Percentiles rank a stretch among this genome's conserved stretches.
Evolutionary conservation across 2,329 filamentous ascomycete genomes (phyloP).

Genomic region (Hymenoscyphus repandus): DNA sequence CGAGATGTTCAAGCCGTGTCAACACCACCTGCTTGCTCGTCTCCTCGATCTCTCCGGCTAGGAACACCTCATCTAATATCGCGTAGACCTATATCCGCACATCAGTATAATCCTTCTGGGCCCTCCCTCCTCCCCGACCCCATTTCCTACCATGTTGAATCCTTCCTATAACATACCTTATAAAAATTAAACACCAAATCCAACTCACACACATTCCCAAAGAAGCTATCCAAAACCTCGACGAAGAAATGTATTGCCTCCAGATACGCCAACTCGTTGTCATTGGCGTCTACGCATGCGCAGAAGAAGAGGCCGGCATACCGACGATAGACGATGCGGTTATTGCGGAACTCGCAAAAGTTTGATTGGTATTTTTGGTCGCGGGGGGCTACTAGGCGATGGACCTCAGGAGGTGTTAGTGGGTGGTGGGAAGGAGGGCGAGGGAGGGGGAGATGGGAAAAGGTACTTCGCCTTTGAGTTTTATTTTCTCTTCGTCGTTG

Average conservation of each 20-base stretch:
- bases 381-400: slow-evolving; percentile 93
- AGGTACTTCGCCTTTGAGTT: slow-evolving; percentile 89
- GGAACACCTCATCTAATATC: slow-evolving; percentile 95
- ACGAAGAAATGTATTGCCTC: slow-evolving; percentile 99
- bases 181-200: slow-evolving; percentile 82
- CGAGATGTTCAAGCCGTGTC: slow-evolving; percentile 87
- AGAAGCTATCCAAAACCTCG: slow-evolving; percentile 96
- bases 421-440: neutral
- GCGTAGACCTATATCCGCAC: slow-evolving; percentile 68
- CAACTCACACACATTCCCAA: slow-evolving; percentile 97
- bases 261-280: slow-evolving; percentile 94
- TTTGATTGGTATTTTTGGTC: slow-evolving; percentile 99
- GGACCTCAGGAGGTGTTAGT: slow-evolving; percentile 55
- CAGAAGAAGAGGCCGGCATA: slow-evolving; percentile 99
- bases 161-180: slow-evolving; percentile 40
- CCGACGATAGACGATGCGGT: slow-evolving; percentile 94
- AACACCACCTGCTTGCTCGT: slow-evolving; percentile 97
- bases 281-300: slow-evolving; percentile 97
- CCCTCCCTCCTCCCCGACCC: no score
- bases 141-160: no score
- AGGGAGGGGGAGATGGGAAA: neutral
- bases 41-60: slow-evolving; percentile 97
- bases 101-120: slow-evolving; percentile 2
- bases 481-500: slow-evolving; percentile 98
- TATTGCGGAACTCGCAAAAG: slow-evolving; percentile 93